Percentiles rank a stretch among this genome's conserved stretches.
Conservation (phyloP, 106 monocot genomes). For the Narthecium ossifragum region DNA sequence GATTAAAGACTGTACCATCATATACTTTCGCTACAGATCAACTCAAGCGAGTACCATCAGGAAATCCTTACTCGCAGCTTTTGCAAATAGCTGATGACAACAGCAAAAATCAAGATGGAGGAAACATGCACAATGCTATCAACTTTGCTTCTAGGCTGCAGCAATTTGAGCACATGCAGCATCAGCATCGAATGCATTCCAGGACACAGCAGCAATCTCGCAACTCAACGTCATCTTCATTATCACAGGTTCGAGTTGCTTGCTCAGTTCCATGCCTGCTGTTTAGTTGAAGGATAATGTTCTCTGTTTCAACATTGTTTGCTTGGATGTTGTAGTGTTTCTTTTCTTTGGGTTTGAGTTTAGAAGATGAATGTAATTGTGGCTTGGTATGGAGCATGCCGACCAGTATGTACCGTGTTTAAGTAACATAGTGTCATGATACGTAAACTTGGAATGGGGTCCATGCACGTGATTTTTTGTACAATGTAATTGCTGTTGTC, state of each 20-base stretch:
- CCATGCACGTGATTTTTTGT: too few species aligned
- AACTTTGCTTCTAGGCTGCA: constrained; percentile 52
- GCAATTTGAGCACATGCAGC: constrained; percentile 55
- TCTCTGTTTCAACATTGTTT: background rate
- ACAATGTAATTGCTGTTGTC: too few species aligned
- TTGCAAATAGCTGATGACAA: constrained; percentile 24
- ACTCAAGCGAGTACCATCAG: constrained; percentile 31
- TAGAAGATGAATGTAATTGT: too few species aligned
- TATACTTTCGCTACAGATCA: constrained; percentile 26
- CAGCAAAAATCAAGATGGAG: constrained; percentile 25
- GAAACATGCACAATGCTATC: constrained; percentile 32
- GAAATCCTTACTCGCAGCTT: constrained; percentile 35
- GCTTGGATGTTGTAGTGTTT: background rate
- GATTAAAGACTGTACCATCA: constrained; percentile 79
- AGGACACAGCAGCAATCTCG: constrained; percentile 24
- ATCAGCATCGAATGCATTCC: constrained; percentile 39
- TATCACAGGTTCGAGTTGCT: constrained; percentile 43
- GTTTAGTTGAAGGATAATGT: too few species aligned
- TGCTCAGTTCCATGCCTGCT: too few species aligned
- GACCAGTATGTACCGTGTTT: too few species aligned
- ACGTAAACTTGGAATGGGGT: too few species aligned
- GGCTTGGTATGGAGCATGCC: too few species aligned
- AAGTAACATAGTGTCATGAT: too few species aligned
- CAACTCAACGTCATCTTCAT: constrained; percentile 13
- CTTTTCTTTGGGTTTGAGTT: background rate